Percentiles rank a stretch among this genome's conserved stretches.
Evolutionary conservation across 139 green algal species (phyloP).

Genomic region (Coelastrella sp.): DNA sequence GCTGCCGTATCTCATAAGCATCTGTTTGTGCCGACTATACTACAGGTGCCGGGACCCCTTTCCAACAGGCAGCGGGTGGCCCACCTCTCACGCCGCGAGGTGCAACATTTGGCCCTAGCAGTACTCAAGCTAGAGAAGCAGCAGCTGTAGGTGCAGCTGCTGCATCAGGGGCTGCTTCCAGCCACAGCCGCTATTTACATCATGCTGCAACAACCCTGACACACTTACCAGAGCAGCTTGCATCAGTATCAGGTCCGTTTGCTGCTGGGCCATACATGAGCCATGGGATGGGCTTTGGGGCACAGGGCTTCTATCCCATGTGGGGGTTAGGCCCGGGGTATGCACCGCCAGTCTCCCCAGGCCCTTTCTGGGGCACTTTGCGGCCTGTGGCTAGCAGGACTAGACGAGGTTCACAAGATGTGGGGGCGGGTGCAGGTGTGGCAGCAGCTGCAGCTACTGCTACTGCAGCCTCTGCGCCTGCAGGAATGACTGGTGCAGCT

Average conservation of each 20-base stretch:
- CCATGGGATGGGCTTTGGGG: background rate
- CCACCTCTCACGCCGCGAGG: background rate
- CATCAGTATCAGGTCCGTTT: constrained; percentile 21
- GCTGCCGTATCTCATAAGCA: no score
- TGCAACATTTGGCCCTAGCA: background rate
- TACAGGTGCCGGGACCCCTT: background rate
- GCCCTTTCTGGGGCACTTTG: background rate
- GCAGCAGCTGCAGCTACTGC: background rate
- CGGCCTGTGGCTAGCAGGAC: background rate
- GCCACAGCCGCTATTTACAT: background rate
- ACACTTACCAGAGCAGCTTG: constrained; percentile 27
- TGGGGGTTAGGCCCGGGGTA: background rate
- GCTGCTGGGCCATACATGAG: background rate
- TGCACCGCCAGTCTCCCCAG: background rate
- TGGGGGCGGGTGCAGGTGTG: background rate
- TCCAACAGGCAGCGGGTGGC: background rate
- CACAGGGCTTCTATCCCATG: background rate
- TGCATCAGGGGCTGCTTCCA: background rate
- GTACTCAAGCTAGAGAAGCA: background rate
- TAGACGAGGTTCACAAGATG: background rate
- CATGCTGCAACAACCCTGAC: constrained; percentile 13
- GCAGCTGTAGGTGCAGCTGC: background rate
- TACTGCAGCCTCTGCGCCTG: background rate
- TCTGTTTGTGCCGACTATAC: background rate
- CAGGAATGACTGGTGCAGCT: background rate